A percentile compares a stretch with the other conserved stretches of the same genome.
These are phyloP conservation scores for Verticillium albo-atrum DNA, from an alignment of 2,329 filamentous ascomycete genomes.

Conservation along the genomic window DNA sequence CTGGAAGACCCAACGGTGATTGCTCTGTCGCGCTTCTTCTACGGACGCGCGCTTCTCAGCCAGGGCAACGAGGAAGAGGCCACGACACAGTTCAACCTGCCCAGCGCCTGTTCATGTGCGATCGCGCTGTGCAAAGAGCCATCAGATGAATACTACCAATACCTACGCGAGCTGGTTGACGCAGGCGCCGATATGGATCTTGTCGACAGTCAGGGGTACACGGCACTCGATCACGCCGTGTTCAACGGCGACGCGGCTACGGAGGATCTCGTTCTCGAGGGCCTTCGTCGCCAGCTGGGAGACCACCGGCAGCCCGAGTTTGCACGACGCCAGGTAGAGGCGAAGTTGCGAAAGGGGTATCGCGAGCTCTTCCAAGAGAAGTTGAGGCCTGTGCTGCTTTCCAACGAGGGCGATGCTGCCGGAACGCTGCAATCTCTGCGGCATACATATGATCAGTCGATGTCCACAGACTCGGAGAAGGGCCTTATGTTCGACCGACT, in stretches of 20 bases:
- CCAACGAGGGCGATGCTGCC: constrained; percentile 6
- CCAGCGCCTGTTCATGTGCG: constrained; percentile 21
- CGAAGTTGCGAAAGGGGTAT: constrained; percentile 27
- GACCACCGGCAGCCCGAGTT: constrained; percentile 2
- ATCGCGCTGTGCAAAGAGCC: constrained; percentile 33
- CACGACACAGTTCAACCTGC: constrained; percentile 21
- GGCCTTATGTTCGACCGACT: constrained; percentile 19
- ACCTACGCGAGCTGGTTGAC: constrained; percentile 25
- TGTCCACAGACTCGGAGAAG: constrained; percentile 17
- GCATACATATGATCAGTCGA: constrained; percentile 15
- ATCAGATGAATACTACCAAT: constrained; percentile 26
- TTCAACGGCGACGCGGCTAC: constrained; percentile 22
- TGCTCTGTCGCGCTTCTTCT: constrained; percentile 25
- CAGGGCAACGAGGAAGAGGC: constrained; percentile 19
- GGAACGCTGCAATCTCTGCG: constrained; percentile 12
- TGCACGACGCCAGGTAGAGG: constrained; percentile 10
- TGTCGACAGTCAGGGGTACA: constrained; percentile 28
- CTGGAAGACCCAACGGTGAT: constrained; percentile 20
- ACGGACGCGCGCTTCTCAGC: constrained; percentile 21
- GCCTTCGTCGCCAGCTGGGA: constrained; percentile 11
- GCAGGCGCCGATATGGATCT: constrained; percentile 25
- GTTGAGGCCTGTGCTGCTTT: constrained; percentile 26
- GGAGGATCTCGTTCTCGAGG: constrained; percentile 20
- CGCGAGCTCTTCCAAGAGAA: constrained; percentile 30
- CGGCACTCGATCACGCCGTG: constrained; percentile 30